phyloP scores from a whole-genome alignment of 2,329 filamentous ascomycete species.

The Fusarium sp. region DNA sequence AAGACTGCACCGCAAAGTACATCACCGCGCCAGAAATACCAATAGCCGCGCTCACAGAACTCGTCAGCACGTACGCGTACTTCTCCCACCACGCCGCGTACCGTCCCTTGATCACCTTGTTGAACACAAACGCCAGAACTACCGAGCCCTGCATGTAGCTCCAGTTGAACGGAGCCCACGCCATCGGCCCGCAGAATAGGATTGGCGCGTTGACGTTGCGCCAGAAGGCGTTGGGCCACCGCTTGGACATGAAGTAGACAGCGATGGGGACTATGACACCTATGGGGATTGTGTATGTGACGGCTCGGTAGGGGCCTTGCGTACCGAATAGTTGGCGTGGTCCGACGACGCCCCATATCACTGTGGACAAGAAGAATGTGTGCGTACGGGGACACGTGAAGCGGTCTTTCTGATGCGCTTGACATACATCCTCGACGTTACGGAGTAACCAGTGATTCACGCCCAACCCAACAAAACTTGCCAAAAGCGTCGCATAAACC shows the following conservation, averaged over 20 bases:
- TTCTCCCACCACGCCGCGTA: constrained; percentile 41
- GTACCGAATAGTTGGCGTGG: constrained; percentile 67
- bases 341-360: constrained; percentile 75
- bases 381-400: constrained; percentile 61
- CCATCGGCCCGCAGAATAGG: constrained; percentile 36
- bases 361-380: constrained; percentile 67
- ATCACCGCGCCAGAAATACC: constrained; percentile 41
- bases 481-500: constrained; percentile 62
- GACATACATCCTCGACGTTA: constrained; percentile 67
- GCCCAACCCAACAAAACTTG: constrained; percentile 63
- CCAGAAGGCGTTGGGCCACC: constrained; percentile 34
- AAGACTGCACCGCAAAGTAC: constrained; percentile 39
- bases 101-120: constrained; percentile 38
- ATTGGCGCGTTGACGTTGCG: constrained; percentile 39
- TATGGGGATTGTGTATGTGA: constrained; percentile 33
- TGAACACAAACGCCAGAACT: constrained; percentile 40
- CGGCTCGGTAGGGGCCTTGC: constrained; percentile 24
- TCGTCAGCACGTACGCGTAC: constrained; percentile 43
- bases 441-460: constrained; percentile 69
- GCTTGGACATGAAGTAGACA: constrained; percentile 24
- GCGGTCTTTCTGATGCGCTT: constrained; percentile 56
- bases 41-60: constrained; percentile 40
- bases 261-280: constrained; percentile 32
- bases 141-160: constrained; percentile 39
- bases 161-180: constrained; percentile 43